Evolutionary conservation across 345 rosid genomes (phyloP).

Genomic region (Acer negundo): DNA sequence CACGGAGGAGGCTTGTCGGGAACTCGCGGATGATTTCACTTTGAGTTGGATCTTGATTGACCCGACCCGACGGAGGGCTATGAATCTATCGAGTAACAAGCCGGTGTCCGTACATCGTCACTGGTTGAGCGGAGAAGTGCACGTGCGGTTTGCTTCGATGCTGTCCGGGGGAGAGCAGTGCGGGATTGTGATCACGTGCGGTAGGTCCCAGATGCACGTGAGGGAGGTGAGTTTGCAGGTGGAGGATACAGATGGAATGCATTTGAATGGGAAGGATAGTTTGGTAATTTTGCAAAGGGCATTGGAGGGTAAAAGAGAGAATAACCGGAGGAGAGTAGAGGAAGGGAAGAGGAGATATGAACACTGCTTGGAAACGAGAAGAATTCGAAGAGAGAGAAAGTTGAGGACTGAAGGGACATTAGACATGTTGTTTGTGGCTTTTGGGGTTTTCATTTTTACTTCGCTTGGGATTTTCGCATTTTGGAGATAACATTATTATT

Average conservation of each 20-base stretch:
- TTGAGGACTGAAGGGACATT: slow-evolving; percentile 47
- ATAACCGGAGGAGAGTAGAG: slow-evolving; percentile 24
- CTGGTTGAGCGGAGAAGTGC: slow-evolving; percentile 78
- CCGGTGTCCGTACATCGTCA: slow-evolving; percentile 70
- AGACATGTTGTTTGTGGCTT: slow-evolving; percentile 50
- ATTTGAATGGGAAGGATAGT: slow-evolving; percentile 63
- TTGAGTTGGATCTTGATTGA: slow-evolving; percentile 81
- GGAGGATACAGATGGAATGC: slow-evolving; percentile 74
- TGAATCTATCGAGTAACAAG: slow-evolving; percentile 62
- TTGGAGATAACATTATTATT: slow-evolving; percentile 23
- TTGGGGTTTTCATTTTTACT: slow-evolving; percentile 45
- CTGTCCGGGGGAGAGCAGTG: slow-evolving; percentile 41
- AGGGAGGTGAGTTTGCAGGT: slow-evolving; percentile 64
- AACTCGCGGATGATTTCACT: slow-evolving; percentile 43
- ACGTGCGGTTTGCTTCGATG: slow-evolving; percentile 47
- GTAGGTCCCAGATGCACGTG: slow-evolving; percentile 51
- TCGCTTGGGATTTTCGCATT: slow-evolving; percentile 33
- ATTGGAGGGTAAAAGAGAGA: slow-evolving; percentile 55
- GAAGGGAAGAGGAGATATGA: slow-evolving; percentile 41
- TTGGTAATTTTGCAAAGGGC: slow-evolving; percentile 45
- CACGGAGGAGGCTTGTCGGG: slow-evolving; percentile 38
- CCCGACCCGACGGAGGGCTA: slow-evolving; percentile 49
- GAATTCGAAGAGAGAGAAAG: slow-evolving; percentile 50
- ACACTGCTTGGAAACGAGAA: slow-evolving; percentile 50
- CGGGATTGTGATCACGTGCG: slow-evolving; percentile 60